Evolutionary conservation across 139 green algal species (phyloP), one percentile per base, ranked within the genome.

Genomic region (Gonium pectorale): DNA sequence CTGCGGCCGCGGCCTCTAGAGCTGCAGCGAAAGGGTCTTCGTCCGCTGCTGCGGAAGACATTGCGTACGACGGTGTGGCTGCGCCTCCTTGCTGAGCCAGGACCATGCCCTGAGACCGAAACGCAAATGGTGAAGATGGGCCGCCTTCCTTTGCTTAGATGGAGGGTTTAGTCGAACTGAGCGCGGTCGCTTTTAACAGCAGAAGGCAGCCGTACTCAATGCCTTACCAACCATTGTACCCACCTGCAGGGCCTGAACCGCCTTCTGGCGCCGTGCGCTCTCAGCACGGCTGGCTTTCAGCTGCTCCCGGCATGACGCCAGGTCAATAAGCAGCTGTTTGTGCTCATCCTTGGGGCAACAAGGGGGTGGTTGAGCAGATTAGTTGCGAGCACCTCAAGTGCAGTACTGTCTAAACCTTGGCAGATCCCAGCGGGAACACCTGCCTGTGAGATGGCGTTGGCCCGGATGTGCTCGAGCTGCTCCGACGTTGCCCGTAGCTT

Each of bases 221-320:
- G n/a, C n/a, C n/a, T n/a, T n/a, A n/a, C n/a, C n/a, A n/a, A n/a
- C n/a, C n/a, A n/a, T n/a, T n/a, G n/a, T n/a, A n/a, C n/a, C n/a
- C 9, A 84, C 86, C 85, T 94, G 91, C 73, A 92, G 83, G 62
- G 78, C 74, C 79, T 85, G 86, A 54, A 91, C 71, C 38, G 63
- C 79, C 54, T 63, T 70, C n/a, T 87, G 78, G 27, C 90, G 86
- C 5, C 90, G 81, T 0, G 69, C 59, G 79, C 89, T 88, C 78
- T 95, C 92, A 5, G 66, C 41, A 33, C 86, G 86, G 15, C 79
- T 85, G 5, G 54, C 33, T 38, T 80, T 85, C 27, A 95, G 83
- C 22, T 85, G 71, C 31, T 92, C 88, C 19, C 89, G 81, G 26
- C 68, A 86, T 13, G 68, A 69, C 3, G 33, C 49, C 33, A 94